These are phyloP conservation scores for Parathielavia appendiculata DNA, from an alignment of 495 filamentous ascomycete species.

Conservation along the genomic window DNA sequence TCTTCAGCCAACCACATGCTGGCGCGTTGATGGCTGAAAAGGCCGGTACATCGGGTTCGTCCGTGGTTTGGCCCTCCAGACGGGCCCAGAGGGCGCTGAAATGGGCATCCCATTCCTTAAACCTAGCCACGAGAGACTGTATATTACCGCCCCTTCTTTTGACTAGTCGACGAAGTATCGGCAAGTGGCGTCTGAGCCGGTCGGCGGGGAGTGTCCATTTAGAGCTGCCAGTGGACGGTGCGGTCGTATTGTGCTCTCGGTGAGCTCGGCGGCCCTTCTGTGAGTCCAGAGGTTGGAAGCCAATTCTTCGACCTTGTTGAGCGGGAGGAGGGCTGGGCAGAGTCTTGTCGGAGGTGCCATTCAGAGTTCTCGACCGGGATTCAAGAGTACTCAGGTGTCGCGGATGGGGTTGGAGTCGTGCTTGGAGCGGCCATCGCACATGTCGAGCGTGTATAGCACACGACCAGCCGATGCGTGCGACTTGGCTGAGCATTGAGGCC, in stretches of 20 bases:
- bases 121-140: background rate
- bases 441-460: slow-evolving; percentile 16
- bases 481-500: slow-evolving; percentile 18
- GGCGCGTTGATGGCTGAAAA: background rate
- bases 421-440: slow-evolving; percentile 5
- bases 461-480: slow-evolving; percentile 19
- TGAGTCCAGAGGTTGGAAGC: too few relatives aligned
- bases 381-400: background rate
- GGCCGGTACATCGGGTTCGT: background rate
- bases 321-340: background rate
- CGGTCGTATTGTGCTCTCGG: too few relatives aligned
- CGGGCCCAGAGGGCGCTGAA: background rate
- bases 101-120: background rate
- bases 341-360: background rate
- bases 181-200: background rate
- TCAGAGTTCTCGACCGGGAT: background rate
- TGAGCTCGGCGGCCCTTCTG: background rate
- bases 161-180: background rate
- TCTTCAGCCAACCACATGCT: background rate
- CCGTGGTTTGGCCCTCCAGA: background rate
- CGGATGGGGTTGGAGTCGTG: background rate
- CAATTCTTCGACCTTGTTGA: background rate
- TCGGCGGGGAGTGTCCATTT: background rate
- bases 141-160: background rate
- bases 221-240: background rate